Conservation (phyloP, 2,329 filamentous ascomycete genomes). For the Aureobasidium leucospermi region DNA sequence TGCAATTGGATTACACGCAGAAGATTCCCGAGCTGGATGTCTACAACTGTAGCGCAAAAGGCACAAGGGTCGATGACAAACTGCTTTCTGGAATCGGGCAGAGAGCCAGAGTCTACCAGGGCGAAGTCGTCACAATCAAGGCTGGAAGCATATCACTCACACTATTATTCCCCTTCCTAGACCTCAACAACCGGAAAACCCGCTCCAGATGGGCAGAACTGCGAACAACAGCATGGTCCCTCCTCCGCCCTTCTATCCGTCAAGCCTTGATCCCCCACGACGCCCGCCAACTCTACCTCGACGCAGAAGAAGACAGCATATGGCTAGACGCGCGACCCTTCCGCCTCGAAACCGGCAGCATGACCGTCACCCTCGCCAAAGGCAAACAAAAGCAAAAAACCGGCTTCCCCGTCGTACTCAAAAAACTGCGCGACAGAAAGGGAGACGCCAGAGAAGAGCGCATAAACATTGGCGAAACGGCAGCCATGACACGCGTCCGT, state of each 20-base stretch:
- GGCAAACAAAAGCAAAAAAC: conserved; percentile 9
- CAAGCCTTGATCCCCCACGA: neutral
- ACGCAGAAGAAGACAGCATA: conserved; percentile 5
- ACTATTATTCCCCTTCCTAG: neutral
- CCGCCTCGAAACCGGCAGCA: neutral
- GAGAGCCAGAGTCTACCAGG: neutral
- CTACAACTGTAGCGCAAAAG: conserved; percentile 1
- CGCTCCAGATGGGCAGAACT: conserved; percentile 3
- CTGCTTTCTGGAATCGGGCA: neutral
- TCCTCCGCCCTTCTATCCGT: neutral
- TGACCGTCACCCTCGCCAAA: neutral
- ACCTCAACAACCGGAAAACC: neutral
- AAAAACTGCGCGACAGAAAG: neutral
- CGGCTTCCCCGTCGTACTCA: conserved; percentile 4
- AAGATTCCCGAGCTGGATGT: neutral
- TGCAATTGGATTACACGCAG: neutral
- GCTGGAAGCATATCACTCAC: neutral
- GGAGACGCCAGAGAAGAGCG: conserved; percentile 1
- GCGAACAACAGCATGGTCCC: neutral
- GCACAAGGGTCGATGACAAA: neutral
- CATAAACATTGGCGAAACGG: conserved; percentile 9
- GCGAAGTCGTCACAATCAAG: neutral
- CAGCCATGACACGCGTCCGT: conserved; percentile 3
- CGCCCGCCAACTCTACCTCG: conserved; percentile 7
- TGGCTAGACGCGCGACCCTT: conserved; percentile 1